Percentiles rank a stretch among this genome's conserved stretches.
Conservation (phyloP, 768 basidiomycete species). For the Russula brevipes region DNA sequence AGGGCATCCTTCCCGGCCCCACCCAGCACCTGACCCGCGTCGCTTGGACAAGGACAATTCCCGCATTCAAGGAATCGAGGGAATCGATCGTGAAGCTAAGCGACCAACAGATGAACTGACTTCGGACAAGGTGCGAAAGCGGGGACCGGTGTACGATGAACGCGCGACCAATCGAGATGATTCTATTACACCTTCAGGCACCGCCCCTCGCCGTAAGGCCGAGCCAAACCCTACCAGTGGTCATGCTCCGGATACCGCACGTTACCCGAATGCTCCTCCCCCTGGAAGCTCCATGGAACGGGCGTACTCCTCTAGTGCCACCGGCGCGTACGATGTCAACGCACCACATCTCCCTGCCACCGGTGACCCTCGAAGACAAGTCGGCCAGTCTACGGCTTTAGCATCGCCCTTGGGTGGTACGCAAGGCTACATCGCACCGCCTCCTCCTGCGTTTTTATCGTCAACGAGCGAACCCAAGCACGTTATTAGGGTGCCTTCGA, state of each 20-base stretch:
- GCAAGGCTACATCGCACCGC: not conserved
- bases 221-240: not conserved
- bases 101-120: not conserved
- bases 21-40: not conserved
- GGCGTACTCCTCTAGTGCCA: not conserved
- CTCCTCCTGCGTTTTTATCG: not conserved
- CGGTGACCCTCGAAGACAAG: not conserved
- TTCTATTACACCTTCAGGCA: too few species aligned
- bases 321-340: not conserved
- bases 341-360: not conserved
- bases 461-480: not conserved
- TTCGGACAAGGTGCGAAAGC: not conserved
- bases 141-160: not conserved
- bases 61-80: not conserved
- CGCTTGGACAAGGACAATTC: not conserved
- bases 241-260: not conserved
- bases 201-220: not conserved
- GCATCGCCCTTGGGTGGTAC: not conserved
- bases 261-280: not conserved
- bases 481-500: not conserved
- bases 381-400: not conserved
- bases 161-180: too few species aligned
- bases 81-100: not conserved
- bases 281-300: not conserved
- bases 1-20: too few species aligned